A percentile compares a stretch with the other conserved stretches of the same genome.
Conservation (phyloP, 164 flowering plant species). For the Amborella trichopoda region DNA sequence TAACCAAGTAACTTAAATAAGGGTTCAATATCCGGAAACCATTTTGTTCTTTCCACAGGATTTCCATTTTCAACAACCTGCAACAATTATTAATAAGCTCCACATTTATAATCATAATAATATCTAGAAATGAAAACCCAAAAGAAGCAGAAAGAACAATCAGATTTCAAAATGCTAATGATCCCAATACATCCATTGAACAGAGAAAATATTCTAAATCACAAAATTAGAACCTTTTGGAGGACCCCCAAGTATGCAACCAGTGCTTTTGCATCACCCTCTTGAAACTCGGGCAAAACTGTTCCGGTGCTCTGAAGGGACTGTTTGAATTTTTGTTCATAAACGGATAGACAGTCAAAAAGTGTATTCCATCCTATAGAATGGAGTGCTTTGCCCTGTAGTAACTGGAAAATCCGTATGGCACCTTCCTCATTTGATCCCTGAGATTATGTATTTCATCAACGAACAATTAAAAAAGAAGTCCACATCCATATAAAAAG, state of each 20-base stretch:
- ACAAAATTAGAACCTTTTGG: constrained; percentile 47
- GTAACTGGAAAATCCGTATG: constrained; percentile 74
- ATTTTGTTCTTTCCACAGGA: constrained; percentile 64
- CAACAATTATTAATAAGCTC: constrained; percentile 2
- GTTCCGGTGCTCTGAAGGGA: constrained; percentile 66
- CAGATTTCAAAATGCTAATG: too few relatives aligned
- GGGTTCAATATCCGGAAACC: constrained; percentile 97
- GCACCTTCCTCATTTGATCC: constrained; percentile 92
- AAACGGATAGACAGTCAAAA: constrained; percentile 81
- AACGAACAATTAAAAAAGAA: not conserved
- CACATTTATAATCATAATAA: not conserved
- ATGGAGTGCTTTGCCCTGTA: constrained; percentile 82
- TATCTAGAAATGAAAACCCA: not conserved
- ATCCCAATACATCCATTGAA: too few relatives aligned
- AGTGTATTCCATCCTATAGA: constrained; percentile 88
- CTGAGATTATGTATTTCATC: constrained; percentile 20
- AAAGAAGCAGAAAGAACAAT: not conserved
- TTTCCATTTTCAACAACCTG: constrained; percentile 90
- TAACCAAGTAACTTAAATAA: constrained; percentile 93
- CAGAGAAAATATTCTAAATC: too few relatives aligned
- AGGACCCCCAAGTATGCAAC: constrained; percentile 91
- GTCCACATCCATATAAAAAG: not conserved
- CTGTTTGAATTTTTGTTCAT: constrained; percentile 84
- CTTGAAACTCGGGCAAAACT: constrained; percentile 83
- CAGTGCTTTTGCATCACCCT: constrained; percentile 97